A percentile compares a stretch with the other conserved stretches of the same genome.
These are phyloP conservation scores for Gossypium lobatum DNA, from an alignment of 441 rosid species.

Conservation along the genomic window DNA sequence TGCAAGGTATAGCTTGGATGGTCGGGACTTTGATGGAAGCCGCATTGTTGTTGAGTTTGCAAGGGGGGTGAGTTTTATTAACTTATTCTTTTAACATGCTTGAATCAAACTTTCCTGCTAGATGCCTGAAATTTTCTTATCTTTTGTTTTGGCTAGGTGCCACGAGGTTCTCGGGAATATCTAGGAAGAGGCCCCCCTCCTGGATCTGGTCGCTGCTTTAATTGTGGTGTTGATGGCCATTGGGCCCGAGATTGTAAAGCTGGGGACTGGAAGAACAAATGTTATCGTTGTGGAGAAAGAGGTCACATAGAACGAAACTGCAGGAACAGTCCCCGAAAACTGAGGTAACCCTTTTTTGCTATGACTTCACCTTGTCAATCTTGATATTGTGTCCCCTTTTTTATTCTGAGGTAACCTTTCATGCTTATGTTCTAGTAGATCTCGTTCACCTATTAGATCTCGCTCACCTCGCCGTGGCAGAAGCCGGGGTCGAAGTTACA, in stretches of 20 bases:
- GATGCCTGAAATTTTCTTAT: background rate
- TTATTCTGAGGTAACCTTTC: background rate
- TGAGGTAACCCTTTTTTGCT: constrained; percentile 30
- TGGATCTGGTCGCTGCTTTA: constrained; percentile 80
- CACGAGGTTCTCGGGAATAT: constrained; percentile 66
- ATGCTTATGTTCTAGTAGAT: constrained; percentile 1
- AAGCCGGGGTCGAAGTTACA: constrained; percentile 57
- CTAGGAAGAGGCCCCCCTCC: constrained; percentile 78
- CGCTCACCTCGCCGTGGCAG: constrained; percentile 52
- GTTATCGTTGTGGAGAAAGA: constrained; percentile 71
- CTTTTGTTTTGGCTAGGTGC: constrained; percentile 27
- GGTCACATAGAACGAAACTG: constrained; percentile 77
- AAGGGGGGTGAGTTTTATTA: constrained; percentile 42
- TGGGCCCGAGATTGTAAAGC: constrained; percentile 87
- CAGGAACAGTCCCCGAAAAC: constrained; percentile 67
- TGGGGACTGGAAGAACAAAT: constrained; percentile 81
- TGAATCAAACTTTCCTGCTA: background rate
- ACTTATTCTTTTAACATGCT: background rate
- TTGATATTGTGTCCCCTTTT: background rate
- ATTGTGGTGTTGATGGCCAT: constrained; percentile 85
- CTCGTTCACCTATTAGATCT: constrained; percentile 57
- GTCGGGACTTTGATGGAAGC: constrained; percentile 67
- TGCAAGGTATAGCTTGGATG: constrained; percentile 65
- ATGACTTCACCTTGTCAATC: background rate
- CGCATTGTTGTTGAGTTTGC: constrained; percentile 72